phyloP scores from a whole-genome alignment of 2,329 filamentous ascomycete species.

The Colletotrichum musae region DNA sequence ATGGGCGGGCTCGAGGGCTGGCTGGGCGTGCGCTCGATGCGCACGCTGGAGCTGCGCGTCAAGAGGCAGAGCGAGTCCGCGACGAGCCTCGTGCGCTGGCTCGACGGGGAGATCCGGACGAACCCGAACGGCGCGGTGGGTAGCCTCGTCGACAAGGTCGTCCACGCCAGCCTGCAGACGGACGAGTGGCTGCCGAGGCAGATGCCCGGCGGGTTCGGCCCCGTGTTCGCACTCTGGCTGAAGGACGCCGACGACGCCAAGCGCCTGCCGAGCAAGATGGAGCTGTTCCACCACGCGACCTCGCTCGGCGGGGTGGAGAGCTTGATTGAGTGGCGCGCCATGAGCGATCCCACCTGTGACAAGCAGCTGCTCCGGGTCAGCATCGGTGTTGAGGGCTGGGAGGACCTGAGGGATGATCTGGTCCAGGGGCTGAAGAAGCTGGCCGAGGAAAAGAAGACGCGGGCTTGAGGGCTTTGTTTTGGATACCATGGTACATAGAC shows the following conservation, averaged over 20 bases:
- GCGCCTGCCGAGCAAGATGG: conserved; percentile 81
- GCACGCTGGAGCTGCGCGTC: conserved; percentile 89
- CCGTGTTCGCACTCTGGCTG: conserved; percentile 86
- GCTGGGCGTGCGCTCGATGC: conserved; percentile 88
- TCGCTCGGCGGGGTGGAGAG: conserved; percentile 95
- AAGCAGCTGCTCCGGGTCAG: conserved; percentile 83
- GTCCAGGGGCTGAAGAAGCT: conserved; percentile 75
- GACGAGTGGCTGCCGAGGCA: conserved; percentile 84
- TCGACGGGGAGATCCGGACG: conserved; percentile 65
- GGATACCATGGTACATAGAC: not conserved
- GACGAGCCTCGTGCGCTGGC: conserved; percentile 78
- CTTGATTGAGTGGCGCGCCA: conserved; percentile 94
- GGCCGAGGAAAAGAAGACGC: conserved; percentile 48
- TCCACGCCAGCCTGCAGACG: conserved; percentile 85
- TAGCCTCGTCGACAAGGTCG: conserved; percentile 71
- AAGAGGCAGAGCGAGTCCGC: conserved; percentile 82
- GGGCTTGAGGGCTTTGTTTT: not conserved
- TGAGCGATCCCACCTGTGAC: conserved; percentile 85
- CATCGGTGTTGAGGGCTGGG: conserved; percentile 87
- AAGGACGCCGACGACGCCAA: conserved; percentile 73
- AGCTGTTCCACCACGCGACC: conserved; percentile 94
- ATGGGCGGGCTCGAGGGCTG: conserved; percentile 94
- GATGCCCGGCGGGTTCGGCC: conserved; percentile 92
- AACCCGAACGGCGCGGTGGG: conserved; percentile 58
- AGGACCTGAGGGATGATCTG: conserved; percentile 86